phyloP scores from a whole-genome alignment of 2,329 filamentous ascomycete genomes.

The Beauveria sp. region DNA sequence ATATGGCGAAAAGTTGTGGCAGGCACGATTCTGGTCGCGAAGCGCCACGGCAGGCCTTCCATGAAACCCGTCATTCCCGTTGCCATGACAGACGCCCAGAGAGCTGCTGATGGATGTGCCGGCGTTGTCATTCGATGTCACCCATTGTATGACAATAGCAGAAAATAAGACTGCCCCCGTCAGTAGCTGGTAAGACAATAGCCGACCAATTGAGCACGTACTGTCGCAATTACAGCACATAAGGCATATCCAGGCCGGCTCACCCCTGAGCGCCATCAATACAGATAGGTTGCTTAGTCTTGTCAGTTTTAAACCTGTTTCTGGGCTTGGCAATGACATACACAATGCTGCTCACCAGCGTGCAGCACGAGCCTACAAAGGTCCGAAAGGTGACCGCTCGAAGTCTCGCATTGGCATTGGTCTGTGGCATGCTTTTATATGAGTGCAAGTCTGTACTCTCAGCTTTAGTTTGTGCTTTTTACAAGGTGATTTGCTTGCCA shows the following conservation, averaged over 20 bases:
- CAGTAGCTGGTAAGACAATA: background rate
- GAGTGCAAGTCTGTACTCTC: conserved; percentile 42
- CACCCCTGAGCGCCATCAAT: conserved; percentile 50
- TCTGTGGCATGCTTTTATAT: conserved; percentile 39
- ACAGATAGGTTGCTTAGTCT: conserved; percentile 48
- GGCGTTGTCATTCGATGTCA: conserved; percentile 40
- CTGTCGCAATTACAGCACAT: conserved; percentile 59
- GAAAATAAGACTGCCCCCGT: conserved; percentile 47
- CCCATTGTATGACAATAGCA: conserved; percentile 55
- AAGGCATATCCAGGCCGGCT: conserved; percentile 58
- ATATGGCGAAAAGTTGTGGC: background rate
- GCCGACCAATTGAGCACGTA: conserved; percentile 24
- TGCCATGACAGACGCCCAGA: conserved; percentile 7
- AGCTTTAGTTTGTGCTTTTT: background rate
- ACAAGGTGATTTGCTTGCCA: background rate
- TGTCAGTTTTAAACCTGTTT: background rate
- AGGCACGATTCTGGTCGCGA: background rate
- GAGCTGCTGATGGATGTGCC: conserved; percentile 22
- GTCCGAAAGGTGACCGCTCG: conserved; percentile 49
- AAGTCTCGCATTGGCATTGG: conserved; percentile 33
- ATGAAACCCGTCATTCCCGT: background rate
- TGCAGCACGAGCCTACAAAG: conserved; percentile 51
- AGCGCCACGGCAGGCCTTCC: background rate
- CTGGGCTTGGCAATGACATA: conserved; percentile 23
- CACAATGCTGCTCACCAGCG: conserved; percentile 50